Conservation (phyloP, 129 eudicot species). For the Flaveria ramosissima region DNA sequence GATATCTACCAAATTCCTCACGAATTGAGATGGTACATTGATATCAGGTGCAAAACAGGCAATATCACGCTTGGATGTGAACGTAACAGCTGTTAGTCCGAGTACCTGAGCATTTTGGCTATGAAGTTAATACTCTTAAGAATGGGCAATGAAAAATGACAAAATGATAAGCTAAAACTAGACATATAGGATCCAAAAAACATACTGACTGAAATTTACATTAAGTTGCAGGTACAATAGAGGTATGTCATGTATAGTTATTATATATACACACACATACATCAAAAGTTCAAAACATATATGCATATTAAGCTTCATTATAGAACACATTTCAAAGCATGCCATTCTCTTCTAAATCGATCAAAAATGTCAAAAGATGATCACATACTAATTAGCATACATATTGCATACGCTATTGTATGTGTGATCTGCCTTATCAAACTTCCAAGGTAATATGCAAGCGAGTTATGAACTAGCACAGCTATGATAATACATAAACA, state of each 20-base stretch:
- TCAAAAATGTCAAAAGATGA: constrained; percentile 14
- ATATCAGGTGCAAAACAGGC: constrained; percentile 43
- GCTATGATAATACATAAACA: constrained; percentile 5
- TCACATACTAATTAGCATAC: neutral
- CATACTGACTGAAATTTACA: neutral
- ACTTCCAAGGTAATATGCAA: constrained; percentile 22
- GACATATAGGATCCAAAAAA: neutral
- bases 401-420: constrained; percentile 9
- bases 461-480: constrained; percentile 2
- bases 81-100: constrained; percentile 48
- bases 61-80: constrained; percentile 51
- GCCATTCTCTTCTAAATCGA: neutral
- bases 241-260: constrained; percentile 1
- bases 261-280: neutral
- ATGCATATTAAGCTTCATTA: neutral
- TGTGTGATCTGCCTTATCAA: constrained; percentile 5
- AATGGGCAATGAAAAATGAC: neutral
- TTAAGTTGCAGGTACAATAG: neutral
- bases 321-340: neutral
- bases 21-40: constrained; percentile 32
- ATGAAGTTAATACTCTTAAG: constrained; percentile 8
- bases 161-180: constrained; percentile 11
- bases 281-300: neutral
- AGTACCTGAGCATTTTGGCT: constrained; percentile 50
- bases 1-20: constrained; percentile 30